These are phyloP conservation scores for Zychaea mexicana DNA, from an alignment of 371 early-diverging fungal genomes.

Conservation along the genomic window DNA sequence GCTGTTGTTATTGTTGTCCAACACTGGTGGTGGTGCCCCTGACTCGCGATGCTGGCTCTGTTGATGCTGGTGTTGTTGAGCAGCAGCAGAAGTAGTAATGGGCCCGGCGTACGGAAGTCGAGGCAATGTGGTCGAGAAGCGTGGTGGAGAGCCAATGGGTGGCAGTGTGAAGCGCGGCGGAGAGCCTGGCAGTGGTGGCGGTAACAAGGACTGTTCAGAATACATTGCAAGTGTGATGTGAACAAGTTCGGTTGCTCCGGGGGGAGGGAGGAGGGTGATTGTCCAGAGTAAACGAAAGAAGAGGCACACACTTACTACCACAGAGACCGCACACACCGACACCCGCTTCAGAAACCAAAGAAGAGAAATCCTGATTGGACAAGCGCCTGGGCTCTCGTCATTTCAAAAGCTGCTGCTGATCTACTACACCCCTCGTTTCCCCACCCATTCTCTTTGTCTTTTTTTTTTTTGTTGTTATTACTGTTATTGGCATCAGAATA, in stretches of 20 bases:
- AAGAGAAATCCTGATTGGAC: too few species aligned
- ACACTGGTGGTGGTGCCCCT: too few species aligned
- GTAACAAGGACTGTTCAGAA: conserved; percentile 11
- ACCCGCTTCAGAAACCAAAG: too few species aligned
- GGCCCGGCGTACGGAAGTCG: conserved; percentile 2
- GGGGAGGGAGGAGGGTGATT: neutral
- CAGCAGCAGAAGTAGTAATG: neutral
- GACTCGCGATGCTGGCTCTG: neutral
- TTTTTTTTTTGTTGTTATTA: too few species aligned
- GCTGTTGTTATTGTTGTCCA: neutral
- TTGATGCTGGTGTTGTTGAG: neutral
- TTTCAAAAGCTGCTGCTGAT: too few species aligned
- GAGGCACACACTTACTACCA: neutral
- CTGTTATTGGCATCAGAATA: too few species aligned
- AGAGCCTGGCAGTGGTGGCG: conserved; percentile 9
- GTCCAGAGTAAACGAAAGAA: neutral
- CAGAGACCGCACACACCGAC: too few species aligned
- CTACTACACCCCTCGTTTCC: too few species aligned
- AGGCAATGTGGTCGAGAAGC: conserved; percentile 10
- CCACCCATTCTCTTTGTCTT: too few species aligned
- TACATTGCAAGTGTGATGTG: neutral
- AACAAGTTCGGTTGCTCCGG: neutral
- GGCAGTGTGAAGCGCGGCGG: conserved; percentile 10
- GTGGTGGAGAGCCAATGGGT: conserved; percentile 6
- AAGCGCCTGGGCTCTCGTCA: too few species aligned